Evolutionary conservation across 306 rosid genomes (phyloP).

Genomic region (Corylus avellana): DNA sequence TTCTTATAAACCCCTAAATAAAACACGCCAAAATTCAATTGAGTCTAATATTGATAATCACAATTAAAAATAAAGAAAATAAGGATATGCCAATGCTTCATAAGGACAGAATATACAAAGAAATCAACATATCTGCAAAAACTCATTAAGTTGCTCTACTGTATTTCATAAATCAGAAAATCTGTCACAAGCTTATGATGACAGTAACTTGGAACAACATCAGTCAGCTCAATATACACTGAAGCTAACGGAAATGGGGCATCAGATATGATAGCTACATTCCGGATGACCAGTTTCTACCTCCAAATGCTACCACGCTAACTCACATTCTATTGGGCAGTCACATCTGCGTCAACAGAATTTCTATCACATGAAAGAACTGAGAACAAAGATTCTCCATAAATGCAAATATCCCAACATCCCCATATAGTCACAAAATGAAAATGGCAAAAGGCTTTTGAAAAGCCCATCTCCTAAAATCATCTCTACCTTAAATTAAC

Average conservation of each 20-base stretch:
- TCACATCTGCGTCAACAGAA: background rate
- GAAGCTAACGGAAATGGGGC: background rate
- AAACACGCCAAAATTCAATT: slow-evolving; percentile 11
- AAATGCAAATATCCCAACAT: background rate
- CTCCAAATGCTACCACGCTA: background rate
- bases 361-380: background rate
- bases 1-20: slow-evolving; percentile 77
- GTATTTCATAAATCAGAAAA: background rate
- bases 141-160: background rate
- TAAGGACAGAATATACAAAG: background rate
- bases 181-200: background rate
- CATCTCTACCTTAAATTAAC: background rate
- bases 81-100: background rate
- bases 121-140: background rate
- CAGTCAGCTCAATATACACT: background rate
- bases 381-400: background rate
- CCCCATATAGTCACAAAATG: background rate
- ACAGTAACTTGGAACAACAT: background rate
- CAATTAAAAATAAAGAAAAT: background rate
- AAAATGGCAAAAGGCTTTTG: background rate
- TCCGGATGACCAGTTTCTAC: background rate
- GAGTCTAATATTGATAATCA: background rate
- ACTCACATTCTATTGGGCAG: background rate
- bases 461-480: background rate
- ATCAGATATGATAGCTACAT: background rate